Conservation (phyloP, 1,284 basidiomycete genomes). For the Trichosporon sp. region DNA sequence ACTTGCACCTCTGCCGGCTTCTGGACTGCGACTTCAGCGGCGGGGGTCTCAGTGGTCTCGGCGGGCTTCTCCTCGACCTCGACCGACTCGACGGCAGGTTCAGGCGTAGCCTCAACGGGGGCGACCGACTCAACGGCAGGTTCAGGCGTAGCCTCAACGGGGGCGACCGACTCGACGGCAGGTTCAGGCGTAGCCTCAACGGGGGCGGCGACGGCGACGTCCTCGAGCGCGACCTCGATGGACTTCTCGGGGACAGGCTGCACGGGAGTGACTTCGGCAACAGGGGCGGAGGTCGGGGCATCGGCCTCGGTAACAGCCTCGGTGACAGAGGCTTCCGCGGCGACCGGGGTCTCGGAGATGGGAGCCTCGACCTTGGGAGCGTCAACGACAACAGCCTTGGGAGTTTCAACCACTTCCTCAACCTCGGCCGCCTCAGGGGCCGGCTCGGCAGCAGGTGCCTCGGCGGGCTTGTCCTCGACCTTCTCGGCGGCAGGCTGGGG, state of each 20-base stretch:
- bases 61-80: neutral
- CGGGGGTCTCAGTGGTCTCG: neutral
- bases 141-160: neutral
- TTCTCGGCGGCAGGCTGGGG: neutral
- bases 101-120: neutral
- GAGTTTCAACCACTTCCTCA: neutral
- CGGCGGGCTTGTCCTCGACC: neutral
- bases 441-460: neutral
- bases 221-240: neutral
- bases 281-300: neutral
- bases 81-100: neutral
- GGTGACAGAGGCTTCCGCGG: too few species aligned
- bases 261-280: neutral
- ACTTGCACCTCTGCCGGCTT: too few species aligned
- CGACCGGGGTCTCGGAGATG: neutral
- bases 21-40: too few species aligned
- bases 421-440: neutral
- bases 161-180: neutral
- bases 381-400: neutral
- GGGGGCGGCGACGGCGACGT: neutral
- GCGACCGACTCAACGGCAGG: neutral
- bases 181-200: neutral
- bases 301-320: neutral
- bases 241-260: too few species aligned
- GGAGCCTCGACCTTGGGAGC: neutral